A percentile compares a stretch with the other conserved stretches of the same genome.
Evolutionary conservation across 331 rosid genomes (phyloP).

Genomic region (Acacia concinna): DNA sequence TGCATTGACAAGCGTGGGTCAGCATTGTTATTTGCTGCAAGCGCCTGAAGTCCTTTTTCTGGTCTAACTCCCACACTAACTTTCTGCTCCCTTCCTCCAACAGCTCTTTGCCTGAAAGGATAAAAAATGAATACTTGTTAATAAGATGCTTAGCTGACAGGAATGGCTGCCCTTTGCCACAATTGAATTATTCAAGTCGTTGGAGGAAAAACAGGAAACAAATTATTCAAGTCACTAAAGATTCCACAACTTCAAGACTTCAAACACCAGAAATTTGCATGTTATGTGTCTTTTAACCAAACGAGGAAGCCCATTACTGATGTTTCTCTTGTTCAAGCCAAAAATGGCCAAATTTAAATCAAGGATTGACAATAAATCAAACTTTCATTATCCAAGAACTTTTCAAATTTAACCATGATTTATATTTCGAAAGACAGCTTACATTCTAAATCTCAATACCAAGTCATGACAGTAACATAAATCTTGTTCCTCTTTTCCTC

Average conservation of each 20-base stretch:
- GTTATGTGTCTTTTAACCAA: slow-evolving; percentile 10
- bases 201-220: slow-evolving; percentile 7
- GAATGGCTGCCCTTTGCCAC: not conserved
- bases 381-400: not conserved
- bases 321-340: slow-evolving; percentile 28
- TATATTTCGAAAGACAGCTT: slow-evolving; percentile 8
- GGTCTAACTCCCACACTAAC: slow-evolving; percentile 49
- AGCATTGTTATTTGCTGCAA: slow-evolving; percentile 39
- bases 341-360: slow-evolving; percentile 18
- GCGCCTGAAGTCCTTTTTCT: slow-evolving; percentile 38
- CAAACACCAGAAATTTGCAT: slow-evolving; percentile 8
- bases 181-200: slow-evolving; percentile 18
- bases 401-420: slow-evolving; percentile 21
- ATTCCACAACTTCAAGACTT: not conserved
- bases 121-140: slow-evolving; percentile 17
- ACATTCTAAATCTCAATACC: slow-evolving; percentile 12
- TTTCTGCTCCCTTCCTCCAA: slow-evolving; percentile 39
- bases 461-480: not conserved
- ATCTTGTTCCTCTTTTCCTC: slow-evolving; percentile 4
- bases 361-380: slow-evolving; percentile 10
- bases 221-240: not conserved
- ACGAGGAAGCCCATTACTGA: not conserved
- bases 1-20: slow-evolving; percentile 39
- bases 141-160: slow-evolving; percentile 16
- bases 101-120: slow-evolving; percentile 44